Base-by-base conservation (phyloP, 352 stramenopile species). In the Peronospora destructor region DNA sequence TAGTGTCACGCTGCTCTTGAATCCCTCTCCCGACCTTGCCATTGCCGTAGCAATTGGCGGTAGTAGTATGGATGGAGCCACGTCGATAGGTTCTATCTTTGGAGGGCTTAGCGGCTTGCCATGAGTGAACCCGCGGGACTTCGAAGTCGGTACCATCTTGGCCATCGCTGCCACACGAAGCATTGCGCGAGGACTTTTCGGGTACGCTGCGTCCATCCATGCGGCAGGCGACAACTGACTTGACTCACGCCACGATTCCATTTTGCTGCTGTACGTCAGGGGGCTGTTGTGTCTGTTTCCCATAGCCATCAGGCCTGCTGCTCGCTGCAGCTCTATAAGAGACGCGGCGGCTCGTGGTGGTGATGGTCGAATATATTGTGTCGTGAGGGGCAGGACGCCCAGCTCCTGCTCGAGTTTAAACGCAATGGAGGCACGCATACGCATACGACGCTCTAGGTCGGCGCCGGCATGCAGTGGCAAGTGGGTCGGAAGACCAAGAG, bases 331-430 rank as follows among this genome's bases (percentile, higher is more conserved):
- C 40, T 70, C 61, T 6, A 50, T 10, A 19, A 70, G 48, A 4
- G 61, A 64, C 28, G 50, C 25, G 4, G 53, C 35, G 28, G 38
- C 26, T 21, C 42, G 45, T 21, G 58, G 49, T 2, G 60, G 56
- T 1, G n/a, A n/a, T n/a, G 56, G 38, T 19, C 54, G 61, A 19
- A 71, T 63, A 48, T 64, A 74, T 44, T 68, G 65, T 21, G 61
- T 62, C 1, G 61, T 63, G n/a, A 71, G 59, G 0, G 62, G 58
- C 26, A 71, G 11, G 10, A 35, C 32, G 7, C 45, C 51, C 10
- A 74, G 34, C 16, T 74, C 57, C 2, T 66, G 56, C 50, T 74
- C 65, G n/a, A 74, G 51, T 25, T 71, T 71, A 8, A 74, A 30
- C 0, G 51, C 43, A 40, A 74, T 71, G 11, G 65, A 68, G 14